phyloP scores from a whole-genome alignment of 192 early-diverging fungal genomes.

The Phycomyces nitens region DNA sequence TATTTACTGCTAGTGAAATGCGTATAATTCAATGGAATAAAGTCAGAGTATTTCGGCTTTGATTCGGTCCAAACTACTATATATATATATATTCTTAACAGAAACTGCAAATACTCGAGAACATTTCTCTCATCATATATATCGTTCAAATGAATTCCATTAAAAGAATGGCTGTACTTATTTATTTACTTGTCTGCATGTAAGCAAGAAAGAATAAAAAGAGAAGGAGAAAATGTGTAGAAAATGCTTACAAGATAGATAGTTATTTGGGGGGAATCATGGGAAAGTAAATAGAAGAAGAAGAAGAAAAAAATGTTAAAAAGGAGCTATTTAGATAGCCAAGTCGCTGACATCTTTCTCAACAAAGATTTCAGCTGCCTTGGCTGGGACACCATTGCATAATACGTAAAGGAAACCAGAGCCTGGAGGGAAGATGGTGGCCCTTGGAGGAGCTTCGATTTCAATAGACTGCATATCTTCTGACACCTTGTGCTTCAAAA shows the following conservation, averaged over 20 bases:
- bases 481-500: constrained; percentile 24
- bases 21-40: no score
- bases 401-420: constrained; percentile 46
- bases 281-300: no score
- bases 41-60: no score
- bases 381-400: constrained; percentile 45
- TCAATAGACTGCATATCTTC: constrained; percentile 27
- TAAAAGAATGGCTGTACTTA: no score
- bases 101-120: no score
- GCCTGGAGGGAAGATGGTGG: constrained; percentile 52
- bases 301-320: background rate
- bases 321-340: background rate
- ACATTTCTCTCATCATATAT: no score
- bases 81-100: no score
- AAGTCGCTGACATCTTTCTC: constrained; percentile 7
- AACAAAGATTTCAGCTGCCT: constrained; percentile 22
- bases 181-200: background rate
- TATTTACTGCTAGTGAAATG: no score
- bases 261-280: no score
- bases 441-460: constrained; percentile 45
- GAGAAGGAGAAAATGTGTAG: background rate
- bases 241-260: no score
- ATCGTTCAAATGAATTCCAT: no score
- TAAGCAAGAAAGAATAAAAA: background rate
- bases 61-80: no score